These are phyloP conservation scores for Solanum stenotomum DNA, from an alignment of 257 asterid species.

Conservation along the genomic window DNA sequence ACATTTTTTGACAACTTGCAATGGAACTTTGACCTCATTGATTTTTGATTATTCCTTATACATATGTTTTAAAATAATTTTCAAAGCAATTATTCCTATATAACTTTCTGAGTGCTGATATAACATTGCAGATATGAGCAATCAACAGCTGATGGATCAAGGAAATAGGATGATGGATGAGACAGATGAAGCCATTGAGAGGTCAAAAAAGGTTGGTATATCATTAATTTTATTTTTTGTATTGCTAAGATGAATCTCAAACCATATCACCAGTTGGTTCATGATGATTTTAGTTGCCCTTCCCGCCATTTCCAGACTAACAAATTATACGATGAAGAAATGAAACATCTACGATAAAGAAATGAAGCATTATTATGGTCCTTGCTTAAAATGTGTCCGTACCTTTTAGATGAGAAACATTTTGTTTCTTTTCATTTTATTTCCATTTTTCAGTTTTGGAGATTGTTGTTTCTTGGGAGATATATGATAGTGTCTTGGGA, in stretches of 20 bases:
- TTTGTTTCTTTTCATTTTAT: not conserved
- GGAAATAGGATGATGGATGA: conserved; percentile 91
- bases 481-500: not conserved
- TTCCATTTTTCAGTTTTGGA: not conserved
- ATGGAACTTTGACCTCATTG: not conserved
- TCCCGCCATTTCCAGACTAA: not conserved
- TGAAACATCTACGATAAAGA: not conserved
- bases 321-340: not conserved
- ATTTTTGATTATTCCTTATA: not conserved
- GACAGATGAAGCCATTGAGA: conserved; percentile 85
- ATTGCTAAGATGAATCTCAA: not conserved
- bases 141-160: conserved; percentile 77
- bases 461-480: not conserved
- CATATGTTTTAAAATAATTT: not conserved
- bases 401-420: not conserved
- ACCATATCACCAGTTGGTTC: not conserved
- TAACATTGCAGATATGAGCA: conserved; percentile 69
- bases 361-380: not conserved
- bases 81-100: conserved; percentile 2
- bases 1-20: not conserved
- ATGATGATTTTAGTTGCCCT: not conserved
- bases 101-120: conserved; percentile 9
- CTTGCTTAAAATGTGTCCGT: not conserved
- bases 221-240: not conserved
- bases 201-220: conserved; percentile 66